A percentile compares a stretch with the other conserved stretches of the same genome.
phyloP scores from a whole-genome alignment of 2,329 filamentous ascomycete species.

The Trichoderma afroharzianum region DNA sequence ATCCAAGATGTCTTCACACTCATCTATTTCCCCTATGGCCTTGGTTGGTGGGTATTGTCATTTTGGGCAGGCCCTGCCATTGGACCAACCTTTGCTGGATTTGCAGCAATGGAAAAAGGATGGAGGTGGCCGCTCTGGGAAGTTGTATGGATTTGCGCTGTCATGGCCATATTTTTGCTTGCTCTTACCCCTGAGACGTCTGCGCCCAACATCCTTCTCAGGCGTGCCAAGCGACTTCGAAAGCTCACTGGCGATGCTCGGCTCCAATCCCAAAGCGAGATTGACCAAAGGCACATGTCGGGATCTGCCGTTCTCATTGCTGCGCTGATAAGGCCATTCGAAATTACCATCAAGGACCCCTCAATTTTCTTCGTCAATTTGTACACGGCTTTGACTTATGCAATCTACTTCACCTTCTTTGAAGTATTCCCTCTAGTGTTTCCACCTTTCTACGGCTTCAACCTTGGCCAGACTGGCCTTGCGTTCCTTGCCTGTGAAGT shows the following conservation, averaged over 20 bases:
- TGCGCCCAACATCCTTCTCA: slow-evolving; percentile 50
- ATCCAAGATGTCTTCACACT: slow-evolving; percentile 51
- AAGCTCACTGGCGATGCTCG: slow-evolving; percentile 18
- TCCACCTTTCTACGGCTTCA: neutral
- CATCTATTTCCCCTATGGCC: slow-evolving; percentile 52
- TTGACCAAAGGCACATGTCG: slow-evolving; percentile 23
- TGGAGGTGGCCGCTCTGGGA: slow-evolving; percentile 59
- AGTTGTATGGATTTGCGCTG: slow-evolving; percentile 51
- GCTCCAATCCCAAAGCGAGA: slow-evolving; percentile 23
- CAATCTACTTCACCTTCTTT: slow-evolving; percentile 8
- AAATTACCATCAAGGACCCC: slow-evolving; percentile 34
- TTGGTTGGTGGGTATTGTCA: slow-evolving; percentile 55
- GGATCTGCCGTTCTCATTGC: slow-evolving; percentile 20
- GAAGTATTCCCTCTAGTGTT: neutral
- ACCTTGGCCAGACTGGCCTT: neutral
- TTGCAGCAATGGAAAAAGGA: slow-evolving; percentile 45
- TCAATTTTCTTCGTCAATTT: slow-evolving; percentile 33
- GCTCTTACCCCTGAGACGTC: slow-evolving; percentile 57
- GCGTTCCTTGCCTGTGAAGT: neutral
- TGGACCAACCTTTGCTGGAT: slow-evolving; percentile 27
- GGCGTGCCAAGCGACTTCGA: slow-evolving; percentile 53
- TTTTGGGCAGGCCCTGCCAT: slow-evolving; percentile 25
- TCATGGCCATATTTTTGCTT: slow-evolving; percentile 51
- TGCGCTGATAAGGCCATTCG: slow-evolving; percentile 28
- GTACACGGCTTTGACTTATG: slow-evolving; percentile 45